Base-by-base conservation (phyloP, 768 basidiomycete species). In the Suillus discolor region DNA sequence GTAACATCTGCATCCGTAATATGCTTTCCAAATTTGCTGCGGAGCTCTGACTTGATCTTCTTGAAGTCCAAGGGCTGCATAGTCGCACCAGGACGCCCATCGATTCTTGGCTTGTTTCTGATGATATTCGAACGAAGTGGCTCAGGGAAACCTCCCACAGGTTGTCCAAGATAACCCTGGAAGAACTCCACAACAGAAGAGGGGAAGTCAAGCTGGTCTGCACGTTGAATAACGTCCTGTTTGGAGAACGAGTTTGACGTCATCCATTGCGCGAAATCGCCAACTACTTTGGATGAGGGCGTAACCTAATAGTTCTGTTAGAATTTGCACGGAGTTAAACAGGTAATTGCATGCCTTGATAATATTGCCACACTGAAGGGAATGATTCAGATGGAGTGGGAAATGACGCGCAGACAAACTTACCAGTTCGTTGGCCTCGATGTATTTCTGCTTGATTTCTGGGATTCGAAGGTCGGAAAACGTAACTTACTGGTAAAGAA, bases 221-320 rank as follows among this genome's bases (percentile, higher is more conserved):
- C 97, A 61, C 90, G 88, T 11, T 88, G 85, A 64, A 96, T 75
- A 38, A 99, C 96, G 65, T 98, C 91, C 70, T 90, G 80, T 79
- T 95, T 94, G 62, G 89, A 85, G 66, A 99, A 83, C 68, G 89
- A 88, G 83, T 99, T 99, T 70, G 93, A 93, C 42, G 95, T 96
- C 95, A 98, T 96, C 91, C 92, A 97, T 79, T 99, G 97, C 20
- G 97, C 97, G 79, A 99, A 97, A 82, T 99, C 97, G 31, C 97
- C 97, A 59, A 98, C 96, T 57, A 97, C 94, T 82, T 99, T 99
- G 51, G 97, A 99, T 15, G 97, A 97, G 38, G 97, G 97, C 31
- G 97, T 99, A 71, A 99, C 97, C 88, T 89, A 72, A 12, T 20
- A 39, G 39, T 20, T 44, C 16, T 63, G 31, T 41, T 31, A 47